Percentiles rank a stretch among this genome's conserved stretches.
These are phyloP conservation scores for Fusarium sp. DNA, from an alignment of 2,329 filamentous ascomycete species.

Conservation along the genomic window DNA sequence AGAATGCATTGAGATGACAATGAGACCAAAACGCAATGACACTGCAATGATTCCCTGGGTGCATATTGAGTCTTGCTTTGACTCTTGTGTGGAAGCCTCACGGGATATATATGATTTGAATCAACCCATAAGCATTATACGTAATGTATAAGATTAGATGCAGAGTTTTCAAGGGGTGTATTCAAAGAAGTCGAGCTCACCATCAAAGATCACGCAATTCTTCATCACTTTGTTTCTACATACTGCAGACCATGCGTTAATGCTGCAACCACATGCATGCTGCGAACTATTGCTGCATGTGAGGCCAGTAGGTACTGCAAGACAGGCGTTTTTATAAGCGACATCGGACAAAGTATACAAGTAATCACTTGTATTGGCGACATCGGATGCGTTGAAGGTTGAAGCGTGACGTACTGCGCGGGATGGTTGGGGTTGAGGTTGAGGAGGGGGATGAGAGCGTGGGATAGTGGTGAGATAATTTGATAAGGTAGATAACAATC, in stretches of 20 bases:
- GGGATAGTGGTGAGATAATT: constrained; percentile 23
- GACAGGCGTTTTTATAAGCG: not conserved
- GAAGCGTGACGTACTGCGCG: not conserved
- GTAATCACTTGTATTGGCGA: not conserved
- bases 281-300: constrained; percentile 16
- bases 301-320: not conserved
- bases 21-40: not conserved
- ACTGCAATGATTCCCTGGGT: not conserved
- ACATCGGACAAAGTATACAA: not conserved
- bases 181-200: not conserved
- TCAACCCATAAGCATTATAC: not conserved
- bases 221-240: not conserved
- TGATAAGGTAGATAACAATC: constrained; percentile 18
- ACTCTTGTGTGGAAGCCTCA: not conserved
- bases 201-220: constrained; percentile 11
- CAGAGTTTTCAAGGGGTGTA: not conserved
- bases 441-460: no score
- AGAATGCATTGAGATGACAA: not conserved
- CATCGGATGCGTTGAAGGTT: constrained; percentile 8
- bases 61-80: not conserved
- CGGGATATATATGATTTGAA: not conserved
- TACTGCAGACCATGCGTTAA: not conserved
- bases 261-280: not conserved
- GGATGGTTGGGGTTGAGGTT: constrained; percentile 24
- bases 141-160: not conserved